These are phyloP conservation scores for Aquanectria penicillioides DNA, from an alignment of 2,329 filamentous ascomycete genomes.

Conservation along the genomic window DNA sequence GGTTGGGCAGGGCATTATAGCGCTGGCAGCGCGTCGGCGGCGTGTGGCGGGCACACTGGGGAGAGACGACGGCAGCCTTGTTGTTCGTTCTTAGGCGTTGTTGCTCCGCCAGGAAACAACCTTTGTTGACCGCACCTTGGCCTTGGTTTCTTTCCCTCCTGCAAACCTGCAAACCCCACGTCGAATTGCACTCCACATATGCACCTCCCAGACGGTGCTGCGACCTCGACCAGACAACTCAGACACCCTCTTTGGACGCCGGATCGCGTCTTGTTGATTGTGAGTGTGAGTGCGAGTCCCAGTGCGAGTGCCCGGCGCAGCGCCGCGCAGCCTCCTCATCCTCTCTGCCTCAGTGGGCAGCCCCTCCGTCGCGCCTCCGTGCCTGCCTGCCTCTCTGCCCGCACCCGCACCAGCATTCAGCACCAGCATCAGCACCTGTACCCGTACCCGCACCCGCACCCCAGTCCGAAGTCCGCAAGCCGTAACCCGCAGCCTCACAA, in stretches of 20 bases:
- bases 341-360: neutral
- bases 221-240: slow-evolving; percentile 44
- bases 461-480: slow-evolving; percentile 13
- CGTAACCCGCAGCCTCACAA: slow-evolving; percentile 24
- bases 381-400: slow-evolving; percentile 2
- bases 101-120: slow-evolving; percentile 19
- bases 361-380: neutral
- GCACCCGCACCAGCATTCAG: too few relatives aligned
- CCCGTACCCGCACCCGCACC: slow-evolving; percentile 16
- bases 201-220: slow-evolving; percentile 36
- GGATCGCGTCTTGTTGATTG: slow-evolving; percentile 24
- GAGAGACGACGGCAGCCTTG: neutral
- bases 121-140: slow-evolving; percentile 34
- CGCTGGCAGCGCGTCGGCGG: slow-evolving; percentile 4
- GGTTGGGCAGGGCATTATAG: slow-evolving; percentile 9
- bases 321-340: neutral
- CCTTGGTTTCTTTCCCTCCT: slow-evolving; percentile 41
- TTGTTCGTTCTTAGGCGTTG: slow-evolving; percentile 2
- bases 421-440: too few relatives aligned
- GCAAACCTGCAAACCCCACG: slow-evolving; percentile 54
- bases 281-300: neutral
- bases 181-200: slow-evolving; percentile 43
- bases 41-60: slow-evolving; percentile 2
- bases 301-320: neutral
- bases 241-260: slow-evolving; percentile 42